Percentiles rank a stretch among this genome's conserved stretches.
These are phyloP conservation scores for Penicillium sp. DNA, from an alignment of 2,329 filamentous ascomycete species.

Conservation along the genomic window DNA sequence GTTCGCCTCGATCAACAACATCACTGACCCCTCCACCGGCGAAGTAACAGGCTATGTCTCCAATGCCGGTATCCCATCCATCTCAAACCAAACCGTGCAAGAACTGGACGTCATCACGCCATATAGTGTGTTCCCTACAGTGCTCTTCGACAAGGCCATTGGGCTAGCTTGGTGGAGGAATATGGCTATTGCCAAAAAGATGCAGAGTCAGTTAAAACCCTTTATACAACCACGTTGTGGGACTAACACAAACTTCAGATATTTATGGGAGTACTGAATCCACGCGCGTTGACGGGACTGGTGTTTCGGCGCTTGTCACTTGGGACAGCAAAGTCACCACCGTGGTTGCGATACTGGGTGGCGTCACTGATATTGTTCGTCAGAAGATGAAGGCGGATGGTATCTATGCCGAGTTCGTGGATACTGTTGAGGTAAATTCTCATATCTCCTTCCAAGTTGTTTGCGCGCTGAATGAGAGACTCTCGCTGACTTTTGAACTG, in stretches of 20 bases:
- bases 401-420: constrained; percentile 42
- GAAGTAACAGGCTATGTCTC: constrained; percentile 46
- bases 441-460: no score
- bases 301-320: constrained; percentile 43
- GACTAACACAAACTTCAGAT: constrained; percentile 5
- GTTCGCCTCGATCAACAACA: constrained; percentile 49
- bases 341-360: constrained; percentile 43
- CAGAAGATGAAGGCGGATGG: constrained; percentile 41
- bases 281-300: constrained; percentile 42
- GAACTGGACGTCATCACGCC: constrained; percentile 48
- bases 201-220: constrained; percentile 41
- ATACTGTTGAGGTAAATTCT: constrained; percentile 1
- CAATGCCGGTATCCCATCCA: constrained; percentile 44
- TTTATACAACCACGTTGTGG: not conserved
- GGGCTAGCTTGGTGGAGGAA: constrained; percentile 49
- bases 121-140: constrained; percentile 43
- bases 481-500: not conserved
- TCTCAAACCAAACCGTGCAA: constrained; percentile 44
- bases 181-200: constrained; percentile 46
- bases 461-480: not conserved
- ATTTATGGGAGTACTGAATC: constrained; percentile 48
- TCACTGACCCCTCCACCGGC: constrained; percentile 39
- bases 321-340: constrained; percentile 51
- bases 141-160: constrained; percentile 42
- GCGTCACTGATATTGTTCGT: constrained; percentile 42